Evolutionary conservation across 106 monocot species (phyloP).

Genomic region (Dioscorea alata): DNA sequence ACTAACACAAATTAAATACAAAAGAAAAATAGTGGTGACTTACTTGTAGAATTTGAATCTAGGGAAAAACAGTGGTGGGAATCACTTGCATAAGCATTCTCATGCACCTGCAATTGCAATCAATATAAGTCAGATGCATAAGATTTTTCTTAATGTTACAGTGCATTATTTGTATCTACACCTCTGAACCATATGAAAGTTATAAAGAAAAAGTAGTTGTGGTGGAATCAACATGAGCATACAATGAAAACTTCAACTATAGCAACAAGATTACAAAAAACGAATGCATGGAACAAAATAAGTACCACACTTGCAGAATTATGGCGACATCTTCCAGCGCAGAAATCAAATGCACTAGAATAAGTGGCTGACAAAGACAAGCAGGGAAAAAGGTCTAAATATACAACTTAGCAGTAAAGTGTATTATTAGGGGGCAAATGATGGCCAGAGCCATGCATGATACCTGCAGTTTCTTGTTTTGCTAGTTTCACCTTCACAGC

Average conservation of each 20-base stretch:
- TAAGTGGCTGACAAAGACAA: conserved; percentile 59
- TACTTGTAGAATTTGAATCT: conserved; percentile 66
- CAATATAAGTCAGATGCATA: no score
- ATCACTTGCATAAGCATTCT: conserved; percentile 93
- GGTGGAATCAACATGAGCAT: no score
- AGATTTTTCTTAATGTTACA: no score
- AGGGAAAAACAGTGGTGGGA: conserved; percentile 88
- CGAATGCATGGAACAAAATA: conserved; percentile 3
- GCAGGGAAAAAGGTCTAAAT: neutral
- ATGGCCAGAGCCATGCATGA: neutral
- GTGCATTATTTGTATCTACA: no score
- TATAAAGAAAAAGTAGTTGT: no score
- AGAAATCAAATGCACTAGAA: conserved; percentile 79
- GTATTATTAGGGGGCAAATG: no score
- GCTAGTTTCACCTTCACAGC: conserved; percentile 78
- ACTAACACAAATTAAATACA: no score
- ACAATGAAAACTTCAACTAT: neutral
- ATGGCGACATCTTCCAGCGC: conserved; percentile 92
- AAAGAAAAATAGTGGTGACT: neutral
- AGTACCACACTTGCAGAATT: conserved; percentile 95
- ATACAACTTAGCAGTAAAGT: no score
- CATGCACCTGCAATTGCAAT: conserved; percentile 64
- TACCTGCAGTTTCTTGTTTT: conserved; percentile 85
- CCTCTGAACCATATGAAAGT: no score
- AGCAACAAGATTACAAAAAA: neutral